phyloP scores from a whole-genome alignment of 2,329 filamentous ascomycete species.

The Aspergillus ibericus region DNA sequence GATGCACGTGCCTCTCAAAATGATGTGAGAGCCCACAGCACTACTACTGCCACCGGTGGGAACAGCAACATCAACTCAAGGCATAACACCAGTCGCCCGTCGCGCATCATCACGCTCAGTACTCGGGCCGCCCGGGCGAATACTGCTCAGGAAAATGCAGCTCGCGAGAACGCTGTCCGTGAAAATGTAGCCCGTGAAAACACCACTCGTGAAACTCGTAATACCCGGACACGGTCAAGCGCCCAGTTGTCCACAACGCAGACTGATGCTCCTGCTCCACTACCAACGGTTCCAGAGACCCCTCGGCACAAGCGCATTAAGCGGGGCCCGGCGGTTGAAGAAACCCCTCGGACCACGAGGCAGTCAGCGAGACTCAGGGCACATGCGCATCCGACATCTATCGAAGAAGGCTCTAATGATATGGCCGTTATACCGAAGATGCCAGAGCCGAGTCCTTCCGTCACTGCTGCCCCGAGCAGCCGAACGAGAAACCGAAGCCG shows the following conservation, averaged over 20 bases:
- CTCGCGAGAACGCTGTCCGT: conserved; percentile 7
- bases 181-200: conserved; percentile 6
- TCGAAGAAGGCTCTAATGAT: conserved; percentile 20
- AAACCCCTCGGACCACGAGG: conserved; percentile 36
- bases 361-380: conserved; percentile 36
- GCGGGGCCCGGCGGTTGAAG: conserved; percentile 28
- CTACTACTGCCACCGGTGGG: conserved; percentile 2
- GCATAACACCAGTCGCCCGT: conserved; percentile 16
- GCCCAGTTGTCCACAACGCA: conserved; percentile 6
- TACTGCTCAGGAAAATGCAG: conserved; percentile 11
- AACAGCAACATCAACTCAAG: conserved; percentile 11
- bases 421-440: conserved; percentile 6
- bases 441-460: conserved; percentile 19
- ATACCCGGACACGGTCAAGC: conserved; percentile 23
- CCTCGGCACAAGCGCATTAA: conserved; percentile 36
- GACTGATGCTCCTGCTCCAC: conserved; percentile 20
- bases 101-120: conserved; percentile 25
- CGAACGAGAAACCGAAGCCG: conserved; percentile 19
- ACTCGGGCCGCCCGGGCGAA: conserved; percentile 18
- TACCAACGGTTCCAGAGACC: conserved; percentile 25
- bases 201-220: conserved; percentile 24
- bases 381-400: conserved; percentile 18
- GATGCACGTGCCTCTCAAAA: conserved; percentile 23
- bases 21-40: conserved; percentile 15
- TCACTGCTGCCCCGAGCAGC: conserved; percentile 12